Evolutionary conservation across 108 stramenopile species (phyloP).

Genomic region (Seminavis robusta): DNA sequence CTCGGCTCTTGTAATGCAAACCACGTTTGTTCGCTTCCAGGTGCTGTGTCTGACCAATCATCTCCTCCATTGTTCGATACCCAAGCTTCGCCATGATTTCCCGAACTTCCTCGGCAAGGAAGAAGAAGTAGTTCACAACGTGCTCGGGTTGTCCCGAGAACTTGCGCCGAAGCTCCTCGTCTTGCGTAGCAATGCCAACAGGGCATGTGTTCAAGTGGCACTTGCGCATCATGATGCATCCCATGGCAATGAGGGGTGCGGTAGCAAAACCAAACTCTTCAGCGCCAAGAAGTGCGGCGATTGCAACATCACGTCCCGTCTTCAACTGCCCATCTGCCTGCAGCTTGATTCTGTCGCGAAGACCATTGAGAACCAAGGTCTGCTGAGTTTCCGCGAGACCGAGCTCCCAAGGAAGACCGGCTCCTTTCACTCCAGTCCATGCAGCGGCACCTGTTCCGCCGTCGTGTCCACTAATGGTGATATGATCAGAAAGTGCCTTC

Average conservation of each 20-base stretch:
- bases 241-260: constrained; percentile 91
- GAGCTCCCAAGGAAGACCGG: constrained; percentile 94
- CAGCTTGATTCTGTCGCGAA: constrained; percentile 87
- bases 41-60: constrained; percentile 94
- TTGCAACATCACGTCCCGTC: constrained; percentile 92
- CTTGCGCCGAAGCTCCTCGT: constrained; percentile 91
- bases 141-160: constrained; percentile 97
- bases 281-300: constrained; percentile 88
- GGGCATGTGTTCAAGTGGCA: constrained; percentile 98
- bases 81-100: constrained; percentile 95
- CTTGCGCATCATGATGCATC: constrained; percentile 97
- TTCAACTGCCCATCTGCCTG: constrained; percentile 96
- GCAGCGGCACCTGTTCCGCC: constrained; percentile 96
- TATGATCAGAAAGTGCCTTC: constrained; percentile 89
- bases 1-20: constrained; percentile 94
- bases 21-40: constrained; percentile 86
- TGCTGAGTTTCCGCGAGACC: constrained; percentile 96
- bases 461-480: constrained; percentile 90
- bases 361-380: constrained; percentile 88
- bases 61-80: constrained; percentile 91
- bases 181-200: constrained; percentile 96
- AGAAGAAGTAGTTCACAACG: constrained; percentile 96
- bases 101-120: constrained; percentile 94
- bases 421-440: constrained; percentile 92
- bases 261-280: constrained; percentile 95